Evolutionary conservation across 306 rosid genomes (phyloP).

Genomic region (Prunus campanulata): DNA sequence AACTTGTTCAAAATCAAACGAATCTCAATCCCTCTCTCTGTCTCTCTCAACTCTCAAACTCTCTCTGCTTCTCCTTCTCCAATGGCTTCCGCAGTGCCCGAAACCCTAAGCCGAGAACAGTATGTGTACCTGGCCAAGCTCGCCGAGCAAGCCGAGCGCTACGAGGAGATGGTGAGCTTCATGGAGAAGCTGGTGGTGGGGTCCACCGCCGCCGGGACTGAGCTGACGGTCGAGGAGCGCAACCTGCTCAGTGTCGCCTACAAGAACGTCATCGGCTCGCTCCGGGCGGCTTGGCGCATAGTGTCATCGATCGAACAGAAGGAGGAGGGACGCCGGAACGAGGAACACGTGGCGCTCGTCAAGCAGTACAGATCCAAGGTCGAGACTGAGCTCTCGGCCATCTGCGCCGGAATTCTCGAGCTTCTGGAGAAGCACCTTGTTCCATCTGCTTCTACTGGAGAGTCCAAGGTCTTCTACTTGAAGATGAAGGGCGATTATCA

Average conservation of each 20-base stretch:
- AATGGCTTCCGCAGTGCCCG: slow-evolving; percentile 38
- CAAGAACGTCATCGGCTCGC: slow-evolving; percentile 44
- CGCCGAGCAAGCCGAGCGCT: slow-evolving; percentile 49
- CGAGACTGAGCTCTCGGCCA: slow-evolving; percentile 32
- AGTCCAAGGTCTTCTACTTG: slow-evolving; percentile 43
- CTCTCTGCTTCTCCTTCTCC: background rate
- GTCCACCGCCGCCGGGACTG: slow-evolving; percentile 22
- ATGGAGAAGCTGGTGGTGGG: slow-evolving; percentile 48
- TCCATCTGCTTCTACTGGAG: slow-evolving; percentile 36
- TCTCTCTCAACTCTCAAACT: slow-evolving; percentile 3
- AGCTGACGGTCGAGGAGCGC: slow-evolving; percentile 44
- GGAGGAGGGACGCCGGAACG: slow-evolving; percentile 46
- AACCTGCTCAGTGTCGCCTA: slow-evolving; percentile 42
- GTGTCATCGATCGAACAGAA: slow-evolving; percentile 45
- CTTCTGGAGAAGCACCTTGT: slow-evolving; percentile 33
- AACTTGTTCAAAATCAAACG: slow-evolving; percentile 10
- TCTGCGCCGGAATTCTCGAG: slow-evolving; percentile 38
- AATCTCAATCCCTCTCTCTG: slow-evolving; percentile 10
- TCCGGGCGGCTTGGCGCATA: slow-evolving; percentile 44
- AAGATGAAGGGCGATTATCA: slow-evolving; percentile 46
- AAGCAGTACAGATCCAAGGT: slow-evolving; percentile 42
- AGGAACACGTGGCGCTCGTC: slow-evolving; percentile 39
- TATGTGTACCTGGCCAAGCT: slow-evolving; percentile 44
- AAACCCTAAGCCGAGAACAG: slow-evolving; percentile 35
- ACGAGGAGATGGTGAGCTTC: slow-evolving; percentile 45